Conservation (phyloP, 2,329 filamentous ascomycete genomes). For the Aureobasidium sp. region DNA sequence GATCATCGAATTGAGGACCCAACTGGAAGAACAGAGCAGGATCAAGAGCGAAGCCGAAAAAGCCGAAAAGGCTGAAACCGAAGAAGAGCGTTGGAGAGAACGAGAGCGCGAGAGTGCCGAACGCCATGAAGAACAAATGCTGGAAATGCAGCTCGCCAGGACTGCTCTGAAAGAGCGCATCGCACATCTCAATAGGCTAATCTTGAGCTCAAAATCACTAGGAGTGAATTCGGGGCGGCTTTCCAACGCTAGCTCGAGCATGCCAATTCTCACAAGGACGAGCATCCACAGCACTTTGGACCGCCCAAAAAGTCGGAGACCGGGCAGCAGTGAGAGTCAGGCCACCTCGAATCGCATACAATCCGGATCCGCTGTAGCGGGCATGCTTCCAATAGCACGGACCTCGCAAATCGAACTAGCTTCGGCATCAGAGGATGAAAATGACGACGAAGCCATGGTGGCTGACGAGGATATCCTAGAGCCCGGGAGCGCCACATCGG, state of each 20-base stretch:
- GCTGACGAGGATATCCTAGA: constrained; percentile 29
- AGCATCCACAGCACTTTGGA: constrained; percentile 33
- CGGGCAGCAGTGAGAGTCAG: constrained; percentile 10
- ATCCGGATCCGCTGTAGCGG: constrained; percentile 28
- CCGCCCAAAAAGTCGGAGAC: constrained; percentile 7
- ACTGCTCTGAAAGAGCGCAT: constrained; percentile 96
- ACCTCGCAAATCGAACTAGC: constrained; percentile 23
- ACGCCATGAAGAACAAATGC: constrained; percentile 91
- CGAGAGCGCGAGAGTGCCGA: constrained; percentile 74
- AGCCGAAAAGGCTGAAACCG: constrained; percentile 59
- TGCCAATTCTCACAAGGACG: constrained; percentile 32
- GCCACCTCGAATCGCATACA: constrained; percentile 26
- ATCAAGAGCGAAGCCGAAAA: constrained; percentile 46
- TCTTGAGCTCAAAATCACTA: constrained; percentile 89
- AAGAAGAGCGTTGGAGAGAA: constrained; percentile 61
- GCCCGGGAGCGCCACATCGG: constrained; percentile 66
- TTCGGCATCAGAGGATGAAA: constrained; percentile 29
- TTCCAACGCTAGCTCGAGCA: constrained; percentile 34
- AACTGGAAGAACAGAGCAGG: constrained; percentile 78
- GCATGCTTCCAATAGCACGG: constrained; percentile 25
- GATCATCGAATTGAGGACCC: constrained; percentile 71
- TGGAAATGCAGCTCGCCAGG: constrained; percentile 95
- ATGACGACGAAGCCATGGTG: constrained; percentile 52
- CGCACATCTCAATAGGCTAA: constrained; percentile 90
- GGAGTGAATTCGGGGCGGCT: constrained; percentile 81